phyloP scores from a whole-genome alignment of 352 stramenopile genomes.

The Saprolegnia diclina region DNA sequence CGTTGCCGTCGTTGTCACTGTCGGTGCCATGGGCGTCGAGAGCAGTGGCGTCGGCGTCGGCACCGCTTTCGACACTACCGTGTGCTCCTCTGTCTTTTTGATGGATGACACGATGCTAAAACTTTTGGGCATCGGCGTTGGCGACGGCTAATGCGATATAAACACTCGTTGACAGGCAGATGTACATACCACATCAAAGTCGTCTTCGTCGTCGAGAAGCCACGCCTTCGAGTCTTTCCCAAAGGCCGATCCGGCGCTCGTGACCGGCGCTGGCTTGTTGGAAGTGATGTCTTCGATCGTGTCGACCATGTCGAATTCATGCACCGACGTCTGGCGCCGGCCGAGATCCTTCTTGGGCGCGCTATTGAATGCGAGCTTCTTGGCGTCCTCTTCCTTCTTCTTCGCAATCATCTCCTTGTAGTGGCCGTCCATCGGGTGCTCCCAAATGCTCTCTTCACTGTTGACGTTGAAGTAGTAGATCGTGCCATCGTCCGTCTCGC shows the following conservation, averaged over 20 bases:
- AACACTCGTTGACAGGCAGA: not conserved
- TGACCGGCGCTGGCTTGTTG: conserved; percentile 23
- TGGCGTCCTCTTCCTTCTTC: conserved; percentile 36
- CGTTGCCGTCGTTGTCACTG: not conserved
- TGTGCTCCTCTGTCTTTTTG: conserved; percentile 9
- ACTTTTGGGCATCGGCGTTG: not conserved
- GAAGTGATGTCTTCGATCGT: conserved; percentile 30
- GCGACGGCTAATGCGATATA: not conserved
- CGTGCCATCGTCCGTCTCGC: conserved; percentile 56
- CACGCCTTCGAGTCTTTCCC: conserved; percentile 48
- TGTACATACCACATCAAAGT: conserved; percentile 18
- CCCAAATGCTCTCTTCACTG: conserved; percentile 59
- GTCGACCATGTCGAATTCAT: conserved; percentile 52
- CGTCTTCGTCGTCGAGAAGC: conserved; percentile 44
- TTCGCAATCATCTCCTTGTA: conserved; percentile 48
- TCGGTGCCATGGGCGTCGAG: not conserved
- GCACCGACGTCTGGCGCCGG: conserved; percentile 24
- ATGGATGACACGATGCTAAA: conserved; percentile 23
- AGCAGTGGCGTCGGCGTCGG: conserved; percentile 7
- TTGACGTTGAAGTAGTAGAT: conserved; percentile 62
- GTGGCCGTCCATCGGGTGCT: conserved; percentile 51
- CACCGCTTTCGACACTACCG: not conserved
- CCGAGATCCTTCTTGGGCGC: conserved; percentile 1
- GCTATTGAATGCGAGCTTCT: conserved; percentile 23
- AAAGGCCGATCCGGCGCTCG: conserved; percentile 33